Conservation (phyloP, 495 filamentous ascomycete species). For the Penicillium fimorum region DNA sequence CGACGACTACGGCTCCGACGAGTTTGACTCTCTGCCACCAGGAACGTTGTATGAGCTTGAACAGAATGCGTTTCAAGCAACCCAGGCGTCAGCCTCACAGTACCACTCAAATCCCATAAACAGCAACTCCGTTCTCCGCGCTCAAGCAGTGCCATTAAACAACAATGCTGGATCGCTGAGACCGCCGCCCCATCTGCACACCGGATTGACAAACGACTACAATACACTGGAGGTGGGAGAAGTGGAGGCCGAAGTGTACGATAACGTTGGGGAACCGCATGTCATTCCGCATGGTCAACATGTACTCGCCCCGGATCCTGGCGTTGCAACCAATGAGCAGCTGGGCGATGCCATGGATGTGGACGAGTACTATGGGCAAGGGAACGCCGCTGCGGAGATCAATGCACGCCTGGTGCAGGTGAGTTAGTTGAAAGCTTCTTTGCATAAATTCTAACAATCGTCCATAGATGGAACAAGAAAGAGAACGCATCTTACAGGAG, state of each 20-base stretch:
- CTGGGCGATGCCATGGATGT: slow-evolving; percentile 30
- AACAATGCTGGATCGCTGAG: slow-evolving; percentile 23
- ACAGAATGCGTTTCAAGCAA: slow-evolving; percentile 53
- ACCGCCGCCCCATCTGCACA: slow-evolving; percentile 36
- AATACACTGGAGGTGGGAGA: slow-evolving; percentile 56
- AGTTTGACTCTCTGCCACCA: slow-evolving; percentile 56
- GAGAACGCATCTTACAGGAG: slow-evolving; percentile 46
- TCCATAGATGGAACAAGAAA: slow-evolving; percentile 53
- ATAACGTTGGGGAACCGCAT: slow-evolving; percentile 38
- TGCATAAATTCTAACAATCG: slow-evolving; percentile 29
- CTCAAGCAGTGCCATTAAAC: slow-evolving; percentile 8
- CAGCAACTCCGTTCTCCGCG: slow-evolving; percentile 8
- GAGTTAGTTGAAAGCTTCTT: neutral
- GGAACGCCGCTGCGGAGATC: slow-evolving; percentile 9
- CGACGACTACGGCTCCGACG: slow-evolving; percentile 66
- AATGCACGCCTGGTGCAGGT: slow-evolving; percentile 37
- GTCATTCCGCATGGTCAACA: slow-evolving; percentile 24
- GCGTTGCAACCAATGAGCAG: slow-evolving; percentile 12
- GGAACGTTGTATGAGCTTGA: slow-evolving; percentile 54
- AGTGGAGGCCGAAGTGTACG: slow-evolving; percentile 52
- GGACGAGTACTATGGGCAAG: slow-evolving; percentile 32
- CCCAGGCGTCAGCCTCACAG: slow-evolving; percentile 36
- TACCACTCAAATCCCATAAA: slow-evolving; percentile 10
- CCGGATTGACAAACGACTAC: slow-evolving; percentile 50
- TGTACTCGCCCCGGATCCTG: slow-evolving; percentile 3